phyloP scores from a whole-genome alignment of 352 stramenopile genomes.

The Globisporangium iwayamae region DNA sequence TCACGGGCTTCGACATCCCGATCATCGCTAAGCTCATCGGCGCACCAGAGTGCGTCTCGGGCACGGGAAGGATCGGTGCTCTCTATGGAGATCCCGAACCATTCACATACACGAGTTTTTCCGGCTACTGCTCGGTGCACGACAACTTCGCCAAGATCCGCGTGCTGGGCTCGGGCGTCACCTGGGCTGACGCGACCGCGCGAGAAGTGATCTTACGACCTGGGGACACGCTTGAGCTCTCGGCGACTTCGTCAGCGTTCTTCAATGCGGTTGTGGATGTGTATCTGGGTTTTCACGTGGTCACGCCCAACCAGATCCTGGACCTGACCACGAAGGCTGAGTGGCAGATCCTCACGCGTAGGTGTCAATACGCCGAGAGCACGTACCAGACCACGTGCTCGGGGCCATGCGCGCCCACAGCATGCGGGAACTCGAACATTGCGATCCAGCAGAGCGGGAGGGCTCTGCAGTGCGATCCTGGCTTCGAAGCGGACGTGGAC shows the following conservation, averaged over 20 bases:
- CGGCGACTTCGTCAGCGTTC: slow-evolving; percentile 34
- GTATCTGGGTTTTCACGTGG: slow-evolving; percentile 67
- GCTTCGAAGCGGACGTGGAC: slow-evolving; percentile 45
- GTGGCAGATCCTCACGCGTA: slow-evolving; percentile 64
- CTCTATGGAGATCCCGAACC: slow-evolving; percentile 41
- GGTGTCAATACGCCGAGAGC: slow-evolving; percentile 44
- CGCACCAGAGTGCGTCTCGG: slow-evolving; percentile 50
- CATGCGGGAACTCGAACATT: slow-evolving; percentile 55
- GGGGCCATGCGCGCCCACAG: slow-evolving; percentile 31
- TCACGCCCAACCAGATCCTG: slow-evolving; percentile 67
- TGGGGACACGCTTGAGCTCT: slow-evolving; percentile 47
- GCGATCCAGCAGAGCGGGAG: slow-evolving; percentile 30
- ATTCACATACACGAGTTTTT: slow-evolving; percentile 60
- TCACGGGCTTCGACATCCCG: slow-evolving; percentile 56
- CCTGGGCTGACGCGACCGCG: slow-evolving; percentile 32
- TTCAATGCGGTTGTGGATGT: slow-evolving; percentile 69
- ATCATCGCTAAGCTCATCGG: slow-evolving; percentile 67
- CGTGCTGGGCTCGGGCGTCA: slow-evolving; percentile 26
- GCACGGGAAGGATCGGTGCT: slow-evolving; percentile 44
- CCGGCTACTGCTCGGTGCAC: slow-evolving; percentile 63
- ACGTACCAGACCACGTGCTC: slow-evolving; percentile 46
- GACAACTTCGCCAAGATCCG: slow-evolving; percentile 46
- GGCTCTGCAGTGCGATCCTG: slow-evolving; percentile 25
- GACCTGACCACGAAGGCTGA: slow-evolving; percentile 42
- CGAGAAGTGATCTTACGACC: slow-evolving; percentile 39